These are phyloP conservation scores for Petunia hybrid DNA, from an alignment of 305 asterid genomes.

Conservation along the genomic window DNA sequence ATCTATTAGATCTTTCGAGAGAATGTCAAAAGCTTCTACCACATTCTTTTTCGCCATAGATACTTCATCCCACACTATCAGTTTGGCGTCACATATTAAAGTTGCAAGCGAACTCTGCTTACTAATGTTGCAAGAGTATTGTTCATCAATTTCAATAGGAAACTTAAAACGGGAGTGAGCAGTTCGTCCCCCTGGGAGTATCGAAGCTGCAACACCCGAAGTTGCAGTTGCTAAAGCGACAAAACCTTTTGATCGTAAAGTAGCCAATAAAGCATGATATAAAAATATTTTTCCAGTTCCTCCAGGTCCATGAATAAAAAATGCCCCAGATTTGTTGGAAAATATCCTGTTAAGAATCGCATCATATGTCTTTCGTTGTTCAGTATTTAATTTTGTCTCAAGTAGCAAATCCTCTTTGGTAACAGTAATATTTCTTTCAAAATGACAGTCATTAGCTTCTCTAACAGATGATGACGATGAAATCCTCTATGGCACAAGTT, in stretches of 20 bases:
- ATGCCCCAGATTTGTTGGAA: background rate
- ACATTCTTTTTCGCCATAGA: conserved; percentile 29
- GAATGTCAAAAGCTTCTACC: conserved; percentile 12
- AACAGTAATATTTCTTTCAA: background rate
- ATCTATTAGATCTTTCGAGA: background rate
- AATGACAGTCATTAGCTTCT: background rate
- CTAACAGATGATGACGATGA: background rate
- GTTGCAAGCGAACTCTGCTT: background rate
- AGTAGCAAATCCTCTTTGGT: background rate
- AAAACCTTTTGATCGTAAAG: background rate
- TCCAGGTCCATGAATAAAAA: background rate
- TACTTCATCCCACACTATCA: conserved; percentile 27
- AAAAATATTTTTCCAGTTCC: background rate
- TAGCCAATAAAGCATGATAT: background rate
- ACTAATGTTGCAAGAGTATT: background rate
- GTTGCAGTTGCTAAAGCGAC: background rate
- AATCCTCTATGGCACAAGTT: background rate
- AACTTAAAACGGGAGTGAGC: conserved; percentile 17
- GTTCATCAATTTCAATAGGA: background rate
- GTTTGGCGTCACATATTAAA: background rate
- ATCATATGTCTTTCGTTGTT: background rate
- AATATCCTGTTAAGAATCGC: background rate
- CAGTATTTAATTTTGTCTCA: background rate
- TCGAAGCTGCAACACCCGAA: background rate
- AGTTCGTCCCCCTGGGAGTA: background rate